A percentile compares a stretch with the other conserved stretches of the same genome.
These are phyloP conservation scores for Crithidia fasciculata DNA, from an alignment of 208 protist genomes.

Conservation along the genomic window DNA sequence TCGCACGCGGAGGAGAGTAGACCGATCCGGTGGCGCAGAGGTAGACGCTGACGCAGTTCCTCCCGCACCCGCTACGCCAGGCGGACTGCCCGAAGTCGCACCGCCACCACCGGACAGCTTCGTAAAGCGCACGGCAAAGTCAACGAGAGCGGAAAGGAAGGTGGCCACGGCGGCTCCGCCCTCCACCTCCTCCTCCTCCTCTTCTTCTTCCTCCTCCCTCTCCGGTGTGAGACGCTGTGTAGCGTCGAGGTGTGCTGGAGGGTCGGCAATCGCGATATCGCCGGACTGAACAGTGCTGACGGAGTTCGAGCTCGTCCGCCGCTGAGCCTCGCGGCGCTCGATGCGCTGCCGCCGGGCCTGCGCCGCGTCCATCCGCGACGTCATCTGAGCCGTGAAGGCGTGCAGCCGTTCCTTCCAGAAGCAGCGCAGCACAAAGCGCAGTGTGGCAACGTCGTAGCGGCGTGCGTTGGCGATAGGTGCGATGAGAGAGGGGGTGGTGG, in stretches of 20 bases:
- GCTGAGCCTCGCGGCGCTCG: not conserved
- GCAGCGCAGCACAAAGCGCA: constrained; percentile 74
- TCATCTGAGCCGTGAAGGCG: constrained; percentile 63
- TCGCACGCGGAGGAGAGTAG: constrained; percentile 25
- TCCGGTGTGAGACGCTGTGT: too few species aligned
- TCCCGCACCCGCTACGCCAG: not conserved
- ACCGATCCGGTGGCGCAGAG: not conserved
- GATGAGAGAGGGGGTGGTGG: not conserved
- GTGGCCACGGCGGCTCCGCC: constrained; percentile 14
- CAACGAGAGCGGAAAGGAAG: constrained; percentile 61
- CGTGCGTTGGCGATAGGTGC: constrained; percentile 42
- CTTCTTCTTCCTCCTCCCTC: constrained; percentile 8
- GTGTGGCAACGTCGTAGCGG: constrained; percentile 61
- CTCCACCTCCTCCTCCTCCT: constrained; percentile 23
- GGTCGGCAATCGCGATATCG: not conserved
- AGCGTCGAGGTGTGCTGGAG: too few species aligned
- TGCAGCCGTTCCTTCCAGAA: constrained; percentile 76
- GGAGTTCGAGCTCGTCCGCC: not conserved
- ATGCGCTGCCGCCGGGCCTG: constrained; percentile 1
- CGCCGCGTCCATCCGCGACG: not conserved
- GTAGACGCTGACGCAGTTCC: not conserved
- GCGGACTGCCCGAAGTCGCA: not conserved
- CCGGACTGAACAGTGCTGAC: not conserved
- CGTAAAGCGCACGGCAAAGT: constrained; percentile 43
- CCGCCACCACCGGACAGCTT: not conserved